Percentiles rank a stretch among this genome's conserved stretches.
phyloP scores from a whole-genome alignment of 139 green algal genomes.

The Yamagishiella unicocca region DNA sequence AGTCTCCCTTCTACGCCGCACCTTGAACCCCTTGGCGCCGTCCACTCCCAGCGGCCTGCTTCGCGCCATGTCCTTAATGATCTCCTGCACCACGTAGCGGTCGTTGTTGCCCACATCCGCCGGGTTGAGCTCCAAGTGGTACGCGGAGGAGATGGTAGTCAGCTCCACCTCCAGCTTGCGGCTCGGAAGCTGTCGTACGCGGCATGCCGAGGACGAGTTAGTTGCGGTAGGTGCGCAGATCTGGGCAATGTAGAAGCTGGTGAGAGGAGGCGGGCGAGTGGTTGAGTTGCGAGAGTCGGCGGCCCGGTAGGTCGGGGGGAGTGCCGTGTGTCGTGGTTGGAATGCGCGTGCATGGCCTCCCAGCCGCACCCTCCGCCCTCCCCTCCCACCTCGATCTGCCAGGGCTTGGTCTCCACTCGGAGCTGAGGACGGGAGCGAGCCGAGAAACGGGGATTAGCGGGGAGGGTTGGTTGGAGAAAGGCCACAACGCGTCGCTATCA shows the following conservation, averaged over 20 bases:
- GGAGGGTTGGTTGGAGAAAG: neutral
- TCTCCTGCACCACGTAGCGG: conserved; percentile 87
- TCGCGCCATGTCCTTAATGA: conserved; percentile 98
- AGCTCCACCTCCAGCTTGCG: conserved; percentile 97
- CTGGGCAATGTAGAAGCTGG: neutral
- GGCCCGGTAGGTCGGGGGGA: too few relatives aligned
- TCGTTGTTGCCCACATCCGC: conserved; percentile 95
- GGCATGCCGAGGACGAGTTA: too few relatives aligned
- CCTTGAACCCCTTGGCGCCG: conserved; percentile 84
- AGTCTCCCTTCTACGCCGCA: too few relatives aligned
- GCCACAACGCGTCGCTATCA: too few relatives aligned
- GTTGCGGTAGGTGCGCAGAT: too few relatives aligned
- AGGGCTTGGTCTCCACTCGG: conserved; percentile 93
- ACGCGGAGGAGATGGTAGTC: conserved; percentile 87
- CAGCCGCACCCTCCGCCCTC: neutral
- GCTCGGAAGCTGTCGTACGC: conserved; percentile 85
- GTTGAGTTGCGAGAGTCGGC: too few relatives aligned
- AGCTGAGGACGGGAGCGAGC: conserved; percentile 64
- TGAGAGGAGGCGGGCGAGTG: neutral
- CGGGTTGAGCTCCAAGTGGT: conserved; percentile 97
- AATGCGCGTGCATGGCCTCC: neutral
- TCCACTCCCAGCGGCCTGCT: conserved; percentile 83
- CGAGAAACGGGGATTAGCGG: neutral
- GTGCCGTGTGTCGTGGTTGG: neutral
- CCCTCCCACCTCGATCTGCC: conserved; percentile 84